Evolutionary conservation across 345 rosid genomes (phyloP).

Genomic region (Citropsis articulata): DNA sequence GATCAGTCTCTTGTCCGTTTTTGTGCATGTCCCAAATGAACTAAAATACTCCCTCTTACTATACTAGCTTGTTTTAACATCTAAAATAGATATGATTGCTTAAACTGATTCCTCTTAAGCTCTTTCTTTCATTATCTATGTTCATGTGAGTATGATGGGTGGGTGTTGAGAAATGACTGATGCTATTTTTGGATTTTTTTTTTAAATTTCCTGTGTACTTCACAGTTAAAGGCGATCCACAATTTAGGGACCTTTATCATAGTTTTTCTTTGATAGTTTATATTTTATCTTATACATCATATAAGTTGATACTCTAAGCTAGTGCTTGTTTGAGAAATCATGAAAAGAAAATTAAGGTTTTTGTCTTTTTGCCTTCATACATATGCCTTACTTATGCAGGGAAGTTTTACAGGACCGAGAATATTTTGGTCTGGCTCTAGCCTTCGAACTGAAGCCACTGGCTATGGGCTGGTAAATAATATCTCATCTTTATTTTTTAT

Average conservation of each 20-base stretch:
- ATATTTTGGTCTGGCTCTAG: constrained; percentile 98
- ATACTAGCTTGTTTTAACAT: not conserved
- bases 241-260: not conserved
- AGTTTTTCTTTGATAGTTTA: not conserved
- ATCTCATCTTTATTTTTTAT: constrained; percentile 11
- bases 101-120: not conserved
- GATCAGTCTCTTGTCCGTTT: not conserved
- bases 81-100: not conserved
- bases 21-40: not conserved
- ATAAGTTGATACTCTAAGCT: not conserved
- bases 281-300: not conserved
- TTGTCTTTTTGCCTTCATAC: constrained; percentile 40
- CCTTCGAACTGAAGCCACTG: constrained; percentile 99
- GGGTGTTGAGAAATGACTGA: not conserved
- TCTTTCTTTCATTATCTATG: not conserved
- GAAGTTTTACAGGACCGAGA: constrained; percentile 98
- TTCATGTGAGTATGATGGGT: not conserved
- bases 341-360: constrained; percentile 18
- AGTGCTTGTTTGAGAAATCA: not conserved
- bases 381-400: constrained; percentile 78
- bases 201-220: not conserved
- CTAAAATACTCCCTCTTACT: not conserved
- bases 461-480: constrained; percentile 89
- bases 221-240: not conserved
- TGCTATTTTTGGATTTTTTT: not conserved